Base-by-base conservation (phyloP, 768 basidiomycete genomes). In the Termitomyces eurrhizus region DNA sequence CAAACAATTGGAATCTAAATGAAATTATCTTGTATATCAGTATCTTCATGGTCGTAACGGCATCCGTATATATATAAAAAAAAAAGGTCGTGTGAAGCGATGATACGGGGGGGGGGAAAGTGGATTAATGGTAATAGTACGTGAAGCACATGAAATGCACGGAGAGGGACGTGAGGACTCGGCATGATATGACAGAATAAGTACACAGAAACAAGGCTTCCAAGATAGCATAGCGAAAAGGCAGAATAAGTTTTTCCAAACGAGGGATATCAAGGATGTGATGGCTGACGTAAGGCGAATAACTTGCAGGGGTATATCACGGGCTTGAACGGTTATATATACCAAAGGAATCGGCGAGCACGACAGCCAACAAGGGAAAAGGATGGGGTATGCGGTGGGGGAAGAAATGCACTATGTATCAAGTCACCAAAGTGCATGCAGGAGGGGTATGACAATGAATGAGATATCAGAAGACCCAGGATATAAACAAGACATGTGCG, bases 271-370 rank as follows among this genome's bases (percentile, higher is more conserved):
- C 14, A 58, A 42, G 26, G 49, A 16, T 41, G 52, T 16, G 24
- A 41, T 55, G 35, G 37, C 29, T 50, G 13, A 41, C 21, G 56
- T 42, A 45, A 56, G 26, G 57, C 64, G 67, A 55, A 32, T 69
- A 65, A 62, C 64, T 69, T 69, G 65, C 61, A 62, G 69, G 69
- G 69, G 69, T 70, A 70, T 70, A 70, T 64, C 66, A 64, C 49
- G 57, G 52, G 48, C 42, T 49, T 65, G 65, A 64, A 60, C 51
- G 63, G 60, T 39, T 65, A 62, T 63, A 54, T 69, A 57, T 66
- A 67, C 64, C 63, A 59, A 63, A 60, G 56, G 65, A 58, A 64
- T 64, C 64, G 49, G 62, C 44, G 61, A 64, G 59, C 45, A 57
- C 13, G 57, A 64, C 46, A 63, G 64, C 53, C 63, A 65, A 66